Conservation (phyloP, 805 yeast species). For the Zygosaccharomyces siamensis region DNA sequence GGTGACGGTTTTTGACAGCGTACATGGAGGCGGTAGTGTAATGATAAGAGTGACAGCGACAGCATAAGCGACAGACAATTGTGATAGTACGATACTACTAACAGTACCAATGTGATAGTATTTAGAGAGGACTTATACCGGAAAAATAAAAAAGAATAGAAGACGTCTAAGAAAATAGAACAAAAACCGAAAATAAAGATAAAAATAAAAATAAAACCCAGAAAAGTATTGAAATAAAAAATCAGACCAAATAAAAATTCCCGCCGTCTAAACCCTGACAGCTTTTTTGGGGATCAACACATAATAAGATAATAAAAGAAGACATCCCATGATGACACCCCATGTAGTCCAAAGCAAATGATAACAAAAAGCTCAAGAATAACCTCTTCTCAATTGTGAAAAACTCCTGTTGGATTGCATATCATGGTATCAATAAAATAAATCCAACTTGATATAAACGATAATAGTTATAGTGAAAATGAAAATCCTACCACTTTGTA, state of each 20-base stretch:
- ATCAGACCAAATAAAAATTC: slow-evolving; percentile 2
- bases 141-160: not conserved
- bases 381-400: not conserved
- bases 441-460: slow-evolving; percentile 3
- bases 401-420: not conserved
- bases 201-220: not conserved
- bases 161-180: not conserved
- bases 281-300: not conserved
- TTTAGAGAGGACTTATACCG: not conserved
- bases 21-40: not conserved
- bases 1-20: not conserved
- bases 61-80: not conserved
- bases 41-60: not conserved
- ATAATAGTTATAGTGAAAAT: not conserved
- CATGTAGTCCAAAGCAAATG: not conserved
- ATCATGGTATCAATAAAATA: slow-evolving; percentile 1
- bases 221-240: not conserved
- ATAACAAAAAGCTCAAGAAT: not conserved
- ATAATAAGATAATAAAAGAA: not conserved
- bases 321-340: not conserved
- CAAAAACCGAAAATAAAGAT: not conserved
- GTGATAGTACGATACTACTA: not conserved
- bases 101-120: not conserved
- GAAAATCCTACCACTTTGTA: not conserved
- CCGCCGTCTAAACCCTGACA: not conserved